Percentiles rank a stretch among this genome's conserved stretches.
Evolutionary conservation across 1,139 yeast genomes (phyloP).

Genomic region (Pichia sp.): DNA sequence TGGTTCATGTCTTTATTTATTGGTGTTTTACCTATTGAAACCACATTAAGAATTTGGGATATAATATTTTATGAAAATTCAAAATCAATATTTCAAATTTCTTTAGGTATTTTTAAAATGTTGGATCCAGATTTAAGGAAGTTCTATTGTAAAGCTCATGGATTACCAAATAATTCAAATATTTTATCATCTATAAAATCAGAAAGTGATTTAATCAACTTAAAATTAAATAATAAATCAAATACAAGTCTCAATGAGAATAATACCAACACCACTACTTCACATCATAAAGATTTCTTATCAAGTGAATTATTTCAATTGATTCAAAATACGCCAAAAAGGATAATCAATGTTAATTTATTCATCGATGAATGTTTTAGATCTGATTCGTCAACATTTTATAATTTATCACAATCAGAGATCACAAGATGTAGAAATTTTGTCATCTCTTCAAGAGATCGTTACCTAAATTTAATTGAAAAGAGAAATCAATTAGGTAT

Average conservation of each 20-base stretch:
- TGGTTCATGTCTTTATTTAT: conserved; percentile 98
- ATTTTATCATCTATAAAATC: not conserved
- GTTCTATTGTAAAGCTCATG: conserved; percentile 11
- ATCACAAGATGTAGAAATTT: conserved; percentile 69
- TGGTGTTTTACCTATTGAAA: conserved; percentile 81
- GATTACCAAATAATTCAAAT: conserved; percentile 2
- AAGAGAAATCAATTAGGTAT: conserved; percentile 27
- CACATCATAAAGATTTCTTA: conserved; percentile 22
- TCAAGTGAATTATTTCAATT: conserved; percentile 68
- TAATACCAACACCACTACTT: not conserved
- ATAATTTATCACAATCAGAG: conserved; percentile 74
- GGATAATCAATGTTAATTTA: conserved; percentile 59
- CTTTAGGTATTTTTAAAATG: conserved; percentile 74
- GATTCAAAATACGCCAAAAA: conserved; percentile 76
- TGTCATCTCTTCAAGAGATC: conserved; percentile 57
- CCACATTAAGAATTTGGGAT: conserved; percentile 89
- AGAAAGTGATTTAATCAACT: not conserved
- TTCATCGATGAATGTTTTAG: conserved; percentile 67
- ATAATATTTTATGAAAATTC: conserved; percentile 89
- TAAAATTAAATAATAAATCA: conserved; percentile 1
- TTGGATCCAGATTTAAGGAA: conserved; percentile 58
- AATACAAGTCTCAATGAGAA: not conserved
- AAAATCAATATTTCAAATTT: conserved; percentile 74
- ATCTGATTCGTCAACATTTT: conserved; percentile 27
- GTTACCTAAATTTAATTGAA: conserved; percentile 34